Percentiles rank a stretch among this genome's conserved stretches.
These are phyloP conservation scores for Chytriomyces confervae DNA, from an alignment of 192 early-diverging fungal species.

Conservation along the genomic window DNA sequence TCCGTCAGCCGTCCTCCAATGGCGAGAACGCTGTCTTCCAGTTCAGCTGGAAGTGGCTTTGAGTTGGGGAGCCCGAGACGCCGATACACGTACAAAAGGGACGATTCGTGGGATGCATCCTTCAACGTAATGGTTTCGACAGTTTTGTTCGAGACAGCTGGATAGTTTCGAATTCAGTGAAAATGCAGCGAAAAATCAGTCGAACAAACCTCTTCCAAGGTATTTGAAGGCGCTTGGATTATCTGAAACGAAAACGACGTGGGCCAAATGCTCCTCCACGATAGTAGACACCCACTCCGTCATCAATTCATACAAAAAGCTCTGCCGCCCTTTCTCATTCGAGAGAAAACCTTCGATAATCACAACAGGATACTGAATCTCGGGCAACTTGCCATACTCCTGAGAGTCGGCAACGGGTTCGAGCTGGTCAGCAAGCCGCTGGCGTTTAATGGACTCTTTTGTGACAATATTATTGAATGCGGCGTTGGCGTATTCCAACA, in stretches of 20 bases:
- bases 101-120: slow-evolving; percentile 72
- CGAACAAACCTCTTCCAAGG: slow-evolving; percentile 63
- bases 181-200: too few relatives aligned
- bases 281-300: slow-evolving; percentile 81
- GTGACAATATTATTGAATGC: slow-evolving; percentile 70
- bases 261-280: slow-evolving; percentile 83
- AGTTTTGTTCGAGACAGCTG: slow-evolving; percentile 63
- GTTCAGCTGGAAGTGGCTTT: slow-evolving; percentile 20
- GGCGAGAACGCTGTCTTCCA: slow-evolving; percentile 59
- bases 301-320: slow-evolving; percentile 72
- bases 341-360: slow-evolving; percentile 87
- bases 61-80: slow-evolving; percentile 45
- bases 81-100: slow-evolving; percentile 65
- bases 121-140: slow-evolving; percentile 71
- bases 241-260: slow-evolving; percentile 89
- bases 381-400: slow-evolving; percentile 30
- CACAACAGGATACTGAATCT: slow-evolving; percentile 79
- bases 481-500: slow-evolving; percentile 81
- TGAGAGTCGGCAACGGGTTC: neutral
- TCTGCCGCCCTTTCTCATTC: slow-evolving; percentile 67
- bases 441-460: slow-evolving; percentile 40
- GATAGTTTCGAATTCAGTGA: too few relatives aligned
- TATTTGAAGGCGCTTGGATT: slow-evolving; percentile 67
- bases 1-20: slow-evolving; percentile 93
- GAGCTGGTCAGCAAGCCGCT: slow-evolving; percentile 15